Percentiles rank a stretch among this genome's conserved stretches.
Conservation (phyloP, 2,329 filamentous ascomycete genomes). For the Pseudopyrenochaeta lycopersici region DNA sequence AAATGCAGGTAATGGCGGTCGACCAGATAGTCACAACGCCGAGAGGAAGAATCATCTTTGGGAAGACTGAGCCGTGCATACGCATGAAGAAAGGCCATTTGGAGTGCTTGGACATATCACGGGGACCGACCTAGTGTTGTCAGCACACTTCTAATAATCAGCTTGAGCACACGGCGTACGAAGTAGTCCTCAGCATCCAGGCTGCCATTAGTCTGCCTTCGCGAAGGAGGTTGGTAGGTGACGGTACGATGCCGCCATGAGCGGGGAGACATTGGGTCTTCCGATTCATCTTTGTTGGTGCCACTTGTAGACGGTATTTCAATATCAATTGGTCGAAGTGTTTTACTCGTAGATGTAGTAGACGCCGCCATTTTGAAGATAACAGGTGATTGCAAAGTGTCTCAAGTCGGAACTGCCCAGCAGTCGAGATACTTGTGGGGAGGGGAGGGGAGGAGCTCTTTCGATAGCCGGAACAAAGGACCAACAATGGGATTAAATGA, state of each 20-base stretch:
- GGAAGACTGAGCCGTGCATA: conserved; percentile 77
- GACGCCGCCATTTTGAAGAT: conserved; percentile 38
- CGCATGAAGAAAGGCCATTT: conserved; percentile 80
- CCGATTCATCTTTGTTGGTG: conserved; percentile 20
- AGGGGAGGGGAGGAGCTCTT: no score
- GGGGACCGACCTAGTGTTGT: conserved; percentile 61
- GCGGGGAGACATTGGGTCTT: conserved; percentile 38
- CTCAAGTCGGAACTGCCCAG: conserved; percentile 42
- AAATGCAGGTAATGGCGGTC: conserved; percentile 66
- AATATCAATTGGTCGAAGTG: conserved; percentile 40
- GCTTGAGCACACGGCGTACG: conserved; percentile 50
- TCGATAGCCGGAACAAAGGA: no score
- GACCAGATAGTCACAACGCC: conserved; percentile 71
- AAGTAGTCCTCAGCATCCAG: conserved; percentile 68
- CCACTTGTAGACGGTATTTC: conserved; percentile 36
- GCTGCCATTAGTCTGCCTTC: conserved; percentile 38
- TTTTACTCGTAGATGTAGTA: conserved; percentile 38
- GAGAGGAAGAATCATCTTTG: conserved; percentile 77
- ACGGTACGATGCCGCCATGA: conserved; percentile 42
- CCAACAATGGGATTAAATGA: no score
- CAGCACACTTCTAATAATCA: conserved; percentile 11
- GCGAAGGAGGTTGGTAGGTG: conserved; percentile 39
- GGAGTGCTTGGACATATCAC: conserved; percentile 75
- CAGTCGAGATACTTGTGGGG: conserved; percentile 23
- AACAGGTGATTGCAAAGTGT: no score